Evolutionary conservation across 163 green algal species (phyloP).

Genomic region (Prototheca cutis): DNA sequence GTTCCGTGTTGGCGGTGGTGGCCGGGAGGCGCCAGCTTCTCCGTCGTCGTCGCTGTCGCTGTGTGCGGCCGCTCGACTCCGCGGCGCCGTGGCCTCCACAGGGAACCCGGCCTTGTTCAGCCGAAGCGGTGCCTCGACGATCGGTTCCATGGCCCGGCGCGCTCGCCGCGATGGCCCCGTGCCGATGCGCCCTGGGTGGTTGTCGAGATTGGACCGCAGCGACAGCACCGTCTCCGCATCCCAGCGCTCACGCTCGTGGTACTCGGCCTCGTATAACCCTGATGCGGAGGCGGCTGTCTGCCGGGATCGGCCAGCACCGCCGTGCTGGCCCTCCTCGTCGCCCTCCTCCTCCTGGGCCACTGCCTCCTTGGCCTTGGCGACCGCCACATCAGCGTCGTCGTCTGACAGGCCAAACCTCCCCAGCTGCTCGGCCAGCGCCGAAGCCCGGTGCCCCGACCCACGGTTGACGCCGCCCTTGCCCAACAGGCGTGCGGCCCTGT

Average conservation of each 20-base stretch:
- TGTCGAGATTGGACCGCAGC: slow-evolving; percentile 57
- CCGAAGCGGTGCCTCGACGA: neutral
- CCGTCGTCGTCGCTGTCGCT: neutral
- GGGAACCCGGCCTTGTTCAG: slow-evolving; percentile 17
- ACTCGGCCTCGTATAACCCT: slow-evolving; percentile 6
- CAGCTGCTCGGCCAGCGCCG: slow-evolving; percentile 10
- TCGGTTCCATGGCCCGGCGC: neutral
- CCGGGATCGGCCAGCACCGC: too few species aligned
- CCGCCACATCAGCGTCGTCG: slow-evolving; percentile 16
- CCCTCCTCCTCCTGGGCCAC: slow-evolving; percentile 8
- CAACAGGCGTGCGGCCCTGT: neutral
- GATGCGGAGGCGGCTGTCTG: neutral
- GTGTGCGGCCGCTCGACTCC: slow-evolving; percentile 1
- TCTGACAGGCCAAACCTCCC: slow-evolving; percentile 16
- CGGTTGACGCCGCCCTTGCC: neutral
- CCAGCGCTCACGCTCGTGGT: slow-evolving; percentile 42
- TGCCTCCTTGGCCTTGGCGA: slow-evolving; percentile 15
- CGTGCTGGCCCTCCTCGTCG: slow-evolving; percentile 3
- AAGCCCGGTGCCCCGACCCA: neutral
- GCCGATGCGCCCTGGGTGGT: slow-evolving; percentile 58
- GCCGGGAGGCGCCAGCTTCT: slow-evolving; percentile 2
- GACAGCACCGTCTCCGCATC: slow-evolving; percentile 79
- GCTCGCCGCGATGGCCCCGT: slow-evolving; percentile 16
- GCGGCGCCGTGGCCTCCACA: neutral
- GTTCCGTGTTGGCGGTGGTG: slow-evolving; percentile 5